Percentiles rank a stretch among this genome's conserved stretches.
phyloP scores from a whole-genome alignment of 2,329 filamentous ascomycete genomes.

The Aspergillus oerlinghausenensis region DNA sequence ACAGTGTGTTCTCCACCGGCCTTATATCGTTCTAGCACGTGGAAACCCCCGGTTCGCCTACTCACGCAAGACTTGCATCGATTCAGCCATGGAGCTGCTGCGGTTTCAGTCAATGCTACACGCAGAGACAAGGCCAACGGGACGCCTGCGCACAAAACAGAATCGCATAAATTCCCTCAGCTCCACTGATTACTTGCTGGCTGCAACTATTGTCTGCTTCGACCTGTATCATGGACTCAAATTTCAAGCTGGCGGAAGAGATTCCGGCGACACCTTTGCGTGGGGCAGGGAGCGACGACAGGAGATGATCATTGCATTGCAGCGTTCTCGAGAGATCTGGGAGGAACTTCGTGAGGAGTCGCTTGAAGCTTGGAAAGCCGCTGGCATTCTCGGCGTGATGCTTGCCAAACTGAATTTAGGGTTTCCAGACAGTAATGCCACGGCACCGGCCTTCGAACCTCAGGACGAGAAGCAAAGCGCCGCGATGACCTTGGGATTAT shows the following conservation, averaged over 20 bases:
- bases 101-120: constrained; percentile 72
- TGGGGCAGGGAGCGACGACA: constrained; percentile 51
- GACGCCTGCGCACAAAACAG: constrained; percentile 66
- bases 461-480: constrained; percentile 60
- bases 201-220: constrained; percentile 76
- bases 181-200: constrained; percentile 79
- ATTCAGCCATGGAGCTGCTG: constrained; percentile 78
- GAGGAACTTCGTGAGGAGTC: constrained; percentile 69
- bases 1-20: constrained; percentile 81
- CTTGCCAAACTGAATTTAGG: constrained; percentile 63
- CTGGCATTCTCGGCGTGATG: constrained; percentile 76
- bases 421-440: constrained; percentile 20
- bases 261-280: constrained; percentile 39
- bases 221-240: constrained; percentile 65
- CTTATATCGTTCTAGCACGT: constrained; percentile 73
- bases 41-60: constrained; percentile 78
- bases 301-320: constrained; percentile 72
- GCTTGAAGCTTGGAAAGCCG: constrained; percentile 87
- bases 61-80: constrained; percentile 77
- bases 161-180: constrained; percentile 77
- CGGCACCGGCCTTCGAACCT: constrained; percentile 28
- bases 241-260: constrained; percentile 27
- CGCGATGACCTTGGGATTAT: constrained; percentile 66
- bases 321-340: constrained; percentile 74
- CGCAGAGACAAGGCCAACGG: constrained; percentile 66